phyloP scores from a whole-genome alignment of 140 eudicot species.

The Flaveria floridana region DNA sequence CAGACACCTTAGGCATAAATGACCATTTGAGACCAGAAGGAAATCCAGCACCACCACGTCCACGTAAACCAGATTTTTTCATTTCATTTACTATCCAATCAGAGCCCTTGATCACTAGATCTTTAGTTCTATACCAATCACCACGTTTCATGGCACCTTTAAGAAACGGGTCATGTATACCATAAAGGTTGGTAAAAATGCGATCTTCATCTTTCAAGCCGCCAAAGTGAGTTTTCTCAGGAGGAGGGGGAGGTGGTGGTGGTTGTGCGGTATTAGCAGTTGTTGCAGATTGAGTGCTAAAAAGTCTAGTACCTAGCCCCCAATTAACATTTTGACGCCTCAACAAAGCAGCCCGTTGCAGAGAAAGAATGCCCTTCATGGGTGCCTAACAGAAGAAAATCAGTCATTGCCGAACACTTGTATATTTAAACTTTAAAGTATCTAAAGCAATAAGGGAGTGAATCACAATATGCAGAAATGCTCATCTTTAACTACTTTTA shows the following conservation, averaged over 20 bases:
- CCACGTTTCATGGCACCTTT: slow-evolving; percentile 99
- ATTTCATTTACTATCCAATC: slow-evolving; percentile 95
- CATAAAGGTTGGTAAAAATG: slow-evolving; percentile 86
- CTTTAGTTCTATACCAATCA: slow-evolving; percentile 95
- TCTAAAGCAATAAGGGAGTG: neutral
- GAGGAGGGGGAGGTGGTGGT: slow-evolving; percentile 98
- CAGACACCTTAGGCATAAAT: slow-evolving; percentile 91
- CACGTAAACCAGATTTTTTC: slow-evolving; percentile 93
- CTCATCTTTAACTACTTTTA: neutral
- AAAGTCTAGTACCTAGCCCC: slow-evolving; percentile 48
- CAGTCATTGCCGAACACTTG: neutral
- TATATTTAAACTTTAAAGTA: neutral
- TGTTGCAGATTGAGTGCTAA: slow-evolving; percentile 88
- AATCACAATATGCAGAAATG: neutral
- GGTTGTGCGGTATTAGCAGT: slow-evolving; percentile 70
- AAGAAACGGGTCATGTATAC: slow-evolving; percentile 87
- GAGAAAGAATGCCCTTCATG: slow-evolving; percentile 71
- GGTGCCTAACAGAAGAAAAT: slow-evolving; percentile 11
- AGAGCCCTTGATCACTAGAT: slow-evolving; percentile 80
- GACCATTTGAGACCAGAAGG: slow-evolving; percentile 99
- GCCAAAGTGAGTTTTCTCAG: slow-evolving; percentile 94
- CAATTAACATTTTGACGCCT: slow-evolving; percentile 41
- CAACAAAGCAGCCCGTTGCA: slow-evolving; percentile 52
- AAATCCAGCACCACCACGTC: slow-evolving; percentile 99
- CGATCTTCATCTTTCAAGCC: slow-evolving; percentile 97